Base-by-base conservation (phyloP, 345 rosid species). In the Garcia nutans region DNA sequence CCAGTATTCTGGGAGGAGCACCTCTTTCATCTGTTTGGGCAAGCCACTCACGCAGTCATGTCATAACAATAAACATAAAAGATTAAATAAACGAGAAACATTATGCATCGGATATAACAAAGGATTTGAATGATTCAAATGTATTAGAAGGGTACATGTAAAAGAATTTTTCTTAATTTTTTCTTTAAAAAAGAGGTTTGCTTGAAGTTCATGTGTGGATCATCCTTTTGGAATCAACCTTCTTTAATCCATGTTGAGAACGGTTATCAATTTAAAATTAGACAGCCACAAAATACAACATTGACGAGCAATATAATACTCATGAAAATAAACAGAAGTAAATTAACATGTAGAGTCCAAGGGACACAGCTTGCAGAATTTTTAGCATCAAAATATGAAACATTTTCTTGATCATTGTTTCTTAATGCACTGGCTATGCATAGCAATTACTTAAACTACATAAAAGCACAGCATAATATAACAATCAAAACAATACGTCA, bases 21-120 rank as follows among this genome's bases (percentile, higher is more conserved):
- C 91, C 90, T 79, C 98, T 89, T 84, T 90, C 98, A 86, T 96
- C 99, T 59, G 93, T 92, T 84, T 93, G 98, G 49, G 95, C 81
- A 84, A 96, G 92, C 96, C 97, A 96, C 81, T 96, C 99, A 2
- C 97, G 97, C 79, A 96, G 78, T 83, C 99, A 98, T 96, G 83
- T 54, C 56, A 72, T 24, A 49, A 71, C 62, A 71, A 17, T 24
- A 61, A 72, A 54, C 57, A 78, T 62, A 47, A 33, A 63, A 69
- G 45, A 76, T 69, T 22, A 69, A n/a, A 50, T 57, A 70, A 66
- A 55, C 71, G 60, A 37, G 72, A 54, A 72, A 58, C 31, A 49
- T 41, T 52, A 8, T 69, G 47, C 37, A n/a, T 1, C 24, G 66
- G 15, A 65, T 41, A 52, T 28, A 19, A 19, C 16, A 7, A 22